Percentiles rank a stretch among this genome's conserved stretches.
These are phyloP conservation scores for Rhodotorula glutinis DNA, from an alignment of 1,284 basidiomycete species.

Conservation along the genomic window DNA sequence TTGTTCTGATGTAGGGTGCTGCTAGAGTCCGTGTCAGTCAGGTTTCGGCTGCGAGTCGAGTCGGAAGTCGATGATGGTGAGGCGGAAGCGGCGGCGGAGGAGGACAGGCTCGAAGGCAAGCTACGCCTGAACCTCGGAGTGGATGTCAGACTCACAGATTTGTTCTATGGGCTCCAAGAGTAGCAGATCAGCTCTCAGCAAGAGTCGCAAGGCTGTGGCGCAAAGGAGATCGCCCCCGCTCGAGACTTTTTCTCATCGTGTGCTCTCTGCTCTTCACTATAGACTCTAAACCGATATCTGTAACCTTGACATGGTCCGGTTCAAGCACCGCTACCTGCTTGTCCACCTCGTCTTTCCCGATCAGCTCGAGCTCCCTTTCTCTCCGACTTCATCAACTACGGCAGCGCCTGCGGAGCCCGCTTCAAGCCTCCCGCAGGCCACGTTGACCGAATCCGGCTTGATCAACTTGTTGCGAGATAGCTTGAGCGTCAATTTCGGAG, in stretches of 20 bases:
- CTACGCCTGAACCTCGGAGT: no score
- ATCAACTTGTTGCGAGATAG: constrained; percentile 39
- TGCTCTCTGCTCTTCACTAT: neutral
- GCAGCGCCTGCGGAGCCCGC: neutral
- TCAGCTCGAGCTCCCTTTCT: neutral
- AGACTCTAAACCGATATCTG: neutral
- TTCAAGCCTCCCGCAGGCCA: neutral
- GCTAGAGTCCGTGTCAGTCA: neutral
- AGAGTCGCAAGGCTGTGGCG: no score
- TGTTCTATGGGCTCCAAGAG: no score
- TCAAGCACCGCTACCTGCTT: constrained; percentile 44
- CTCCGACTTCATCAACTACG: neutral
- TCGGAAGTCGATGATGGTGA: neutral
- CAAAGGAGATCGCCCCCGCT: no score
- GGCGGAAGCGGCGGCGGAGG: no score
- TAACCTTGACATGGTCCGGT: constrained; percentile 29
- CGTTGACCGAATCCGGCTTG: constrained; percentile 32
- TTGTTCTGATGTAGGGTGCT: no score
- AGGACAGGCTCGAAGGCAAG: no score
- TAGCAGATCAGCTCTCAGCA: no score
- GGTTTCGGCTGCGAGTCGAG: neutral
- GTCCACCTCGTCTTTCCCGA: constrained; percentile 40
- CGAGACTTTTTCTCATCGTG: no score
- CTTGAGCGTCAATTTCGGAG: constrained; percentile 43
- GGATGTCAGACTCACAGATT: no score